These are phyloP conservation scores for Plasmodium yoelii DNA, from an alignment of 169 alveolate species.

Conservation along the genomic window DNA sequence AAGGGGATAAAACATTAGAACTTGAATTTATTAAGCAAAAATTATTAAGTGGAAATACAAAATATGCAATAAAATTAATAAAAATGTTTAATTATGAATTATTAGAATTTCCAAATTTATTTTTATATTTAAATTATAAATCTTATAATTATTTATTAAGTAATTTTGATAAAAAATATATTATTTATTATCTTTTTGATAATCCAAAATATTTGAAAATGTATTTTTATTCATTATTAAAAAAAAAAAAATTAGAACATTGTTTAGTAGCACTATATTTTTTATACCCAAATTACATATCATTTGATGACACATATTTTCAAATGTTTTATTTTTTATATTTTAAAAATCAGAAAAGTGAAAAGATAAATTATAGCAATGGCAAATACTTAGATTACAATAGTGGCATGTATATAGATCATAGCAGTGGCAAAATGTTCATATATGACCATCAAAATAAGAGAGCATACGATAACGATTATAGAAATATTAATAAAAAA, in stretches of 20 bases:
- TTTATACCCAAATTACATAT: constrained; percentile 50
- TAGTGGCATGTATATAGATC: too few species aligned
- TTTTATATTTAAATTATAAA: constrained; percentile 54
- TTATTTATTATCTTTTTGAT: constrained; percentile 59
- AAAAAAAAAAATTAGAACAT: constrained; percentile 25
- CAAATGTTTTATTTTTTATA: constrained; percentile 35
- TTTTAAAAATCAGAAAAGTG: constrained; percentile 18
- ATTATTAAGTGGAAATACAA: constrained; percentile 39
- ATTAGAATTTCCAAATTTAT: constrained; percentile 56
- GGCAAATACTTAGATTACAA: too few species aligned
- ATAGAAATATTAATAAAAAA: neutral
- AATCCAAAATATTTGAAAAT: constrained; percentile 64
- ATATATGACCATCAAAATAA: neutral
- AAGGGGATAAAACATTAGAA: constrained; percentile 57
- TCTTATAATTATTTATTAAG: constrained; percentile 55
- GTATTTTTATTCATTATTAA: constrained; percentile 45
- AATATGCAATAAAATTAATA: constrained; percentile 55
- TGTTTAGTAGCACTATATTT: constrained; percentile 44
- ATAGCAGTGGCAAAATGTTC: too few species aligned
- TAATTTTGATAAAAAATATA: constrained; percentile 52
- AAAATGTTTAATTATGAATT: constrained; percentile 51
- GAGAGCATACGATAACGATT: neutral
- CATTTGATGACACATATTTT: constrained; percentile 43
- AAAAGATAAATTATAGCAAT: constrained; percentile 5
- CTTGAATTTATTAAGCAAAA: constrained; percentile 54